Base-by-base conservation (phyloP, 2,329 filamentous ascomycete genomes). In the Ascochyta pisi region DNA sequence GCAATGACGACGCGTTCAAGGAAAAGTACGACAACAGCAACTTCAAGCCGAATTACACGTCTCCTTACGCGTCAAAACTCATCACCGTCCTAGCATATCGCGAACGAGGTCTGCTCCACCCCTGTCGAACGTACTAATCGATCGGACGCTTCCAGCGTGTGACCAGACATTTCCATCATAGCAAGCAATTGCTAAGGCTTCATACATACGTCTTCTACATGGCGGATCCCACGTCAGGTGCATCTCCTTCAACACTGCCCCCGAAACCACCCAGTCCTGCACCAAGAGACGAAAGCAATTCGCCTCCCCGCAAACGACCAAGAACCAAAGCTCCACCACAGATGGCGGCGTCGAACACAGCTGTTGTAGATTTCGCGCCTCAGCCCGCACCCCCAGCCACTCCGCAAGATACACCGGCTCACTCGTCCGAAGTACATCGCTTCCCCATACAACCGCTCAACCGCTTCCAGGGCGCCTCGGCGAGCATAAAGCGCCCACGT, bases 401-500 rank as follows among this genome's bases (percentile, higher is more conserved):
- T 0, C 42, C 19, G 19, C 29, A 19, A 16, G 24, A 34, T 27
- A 13, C 39, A 39, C 29, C 29, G 3, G 10, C 22, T 6, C 27
- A 23, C 45, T 13, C 35, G n/a, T 34, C 38, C 3, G 35, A 48
- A n/a, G 53, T 61, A 9, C 50, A 66, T 7, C 62, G 60, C 27
- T 74, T 74, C 56, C 56, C 63, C 4, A 66, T 74, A 35, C 67
- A 74, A 33, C 71, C 70, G 1, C 58, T 74, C n/a, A 49, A 67
- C 16, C 72, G 70, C 44, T 75, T 75, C 39, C 67, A 69, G 37
- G 69, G 71, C 35, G 61, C 68, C 16, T 73, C 71, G 6, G 68
- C 71, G 10, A 71, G 64, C 56, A 73, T 75, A 38, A 71, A 73
- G 49, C 68, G 70, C 24, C 73, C 68, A 6, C 62, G 94, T 89